Evolutionary conservation across 306 rosid genomes (phyloP).

Genomic region (Dalbergia cultrata): DNA sequence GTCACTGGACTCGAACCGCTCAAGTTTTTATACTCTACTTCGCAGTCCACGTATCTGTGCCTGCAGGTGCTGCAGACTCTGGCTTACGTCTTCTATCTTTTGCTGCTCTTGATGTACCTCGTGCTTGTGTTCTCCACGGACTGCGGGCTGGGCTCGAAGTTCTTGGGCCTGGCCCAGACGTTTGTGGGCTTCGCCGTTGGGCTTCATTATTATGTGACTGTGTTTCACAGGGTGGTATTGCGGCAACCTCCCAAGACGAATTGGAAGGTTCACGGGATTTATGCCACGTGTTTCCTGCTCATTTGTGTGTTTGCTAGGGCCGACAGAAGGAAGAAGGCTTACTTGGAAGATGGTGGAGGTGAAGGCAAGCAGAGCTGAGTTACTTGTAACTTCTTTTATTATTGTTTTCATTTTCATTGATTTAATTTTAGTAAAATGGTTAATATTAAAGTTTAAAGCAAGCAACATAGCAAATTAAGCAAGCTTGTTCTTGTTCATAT

Average conservation of each 20-base stretch:
- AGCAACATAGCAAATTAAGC: not conserved
- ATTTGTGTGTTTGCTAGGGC: constrained; percentile 62
- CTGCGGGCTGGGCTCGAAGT: constrained; percentile 66
- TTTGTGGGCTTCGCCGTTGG: constrained; percentile 77
- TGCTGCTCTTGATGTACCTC: constrained; percentile 77
- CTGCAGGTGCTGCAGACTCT: constrained; percentile 85
- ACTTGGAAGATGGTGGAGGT: constrained; percentile 75
- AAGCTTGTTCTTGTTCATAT: constrained; percentile 15
- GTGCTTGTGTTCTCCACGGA: constrained; percentile 79
- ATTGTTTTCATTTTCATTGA: constrained; percentile 6
- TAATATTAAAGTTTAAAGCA: not conserved
- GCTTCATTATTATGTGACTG: constrained; percentile 85
- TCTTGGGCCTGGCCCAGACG: constrained; percentile 76
- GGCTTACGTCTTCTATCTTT: constrained; percentile 71
- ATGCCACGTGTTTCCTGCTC: constrained; percentile 75
- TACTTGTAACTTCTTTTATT: not conserved
- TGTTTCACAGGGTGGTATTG: constrained; percentile 80
- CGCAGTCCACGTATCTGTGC: constrained; percentile 78
- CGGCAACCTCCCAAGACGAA: constrained; percentile 82
- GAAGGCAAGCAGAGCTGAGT: constrained; percentile 74
- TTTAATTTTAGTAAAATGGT: not conserved
- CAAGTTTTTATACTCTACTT: constrained; percentile 79
- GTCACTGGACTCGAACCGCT: constrained; percentile 80
- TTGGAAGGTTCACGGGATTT: constrained; percentile 86
- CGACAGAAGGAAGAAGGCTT: constrained; percentile 81